These are phyloP conservation scores for Spatholobus suberectus DNA, from an alignment of 306 rosid genomes.

Conservation along the genomic window DNA sequence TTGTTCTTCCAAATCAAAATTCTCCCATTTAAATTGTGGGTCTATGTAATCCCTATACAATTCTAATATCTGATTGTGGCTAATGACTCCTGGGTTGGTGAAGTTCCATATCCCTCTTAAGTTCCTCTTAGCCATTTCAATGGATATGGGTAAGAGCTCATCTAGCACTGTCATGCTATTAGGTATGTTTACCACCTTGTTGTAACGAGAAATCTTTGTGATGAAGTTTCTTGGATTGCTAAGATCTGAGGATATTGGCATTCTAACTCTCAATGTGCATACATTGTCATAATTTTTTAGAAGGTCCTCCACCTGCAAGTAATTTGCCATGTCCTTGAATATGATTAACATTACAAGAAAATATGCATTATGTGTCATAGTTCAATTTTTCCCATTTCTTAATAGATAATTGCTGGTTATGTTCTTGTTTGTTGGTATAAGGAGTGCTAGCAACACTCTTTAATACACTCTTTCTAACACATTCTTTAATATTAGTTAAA, in stretches of 20 bases:
- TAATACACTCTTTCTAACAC: too few relatives aligned
- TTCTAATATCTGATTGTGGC: constrained; percentile 73
- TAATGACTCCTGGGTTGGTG: constrained; percentile 79
- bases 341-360: not conserved
- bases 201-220: constrained; percentile 67
- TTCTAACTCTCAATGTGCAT: constrained; percentile 71
- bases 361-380: not conserved
- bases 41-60: constrained; percentile 68
- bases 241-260: constrained; percentile 81
- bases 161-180: constrained; percentile 82
- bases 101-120: constrained; percentile 80
- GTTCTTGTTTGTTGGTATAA: not conserved
- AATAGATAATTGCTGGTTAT: not conserved
- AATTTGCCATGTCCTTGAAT: constrained; percentile 28
- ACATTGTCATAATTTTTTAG: constrained; percentile 62
- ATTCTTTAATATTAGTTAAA: too few relatives aligned
- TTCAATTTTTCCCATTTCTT: not conserved
- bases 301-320: constrained; percentile 70
- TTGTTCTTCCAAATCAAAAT: constrained; percentile 68
- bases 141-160: constrained; percentile 73
- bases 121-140: constrained; percentile 74
- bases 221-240: constrained; percentile 81
- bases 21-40: constrained; percentile 64
- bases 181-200: constrained; percentile 74
- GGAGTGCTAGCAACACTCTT: too few relatives aligned